Percentiles rank a stretch among this genome's conserved stretches.
Conservation (phyloP, 768 basidiomycete species). For the Galerina marginata region DNA sequence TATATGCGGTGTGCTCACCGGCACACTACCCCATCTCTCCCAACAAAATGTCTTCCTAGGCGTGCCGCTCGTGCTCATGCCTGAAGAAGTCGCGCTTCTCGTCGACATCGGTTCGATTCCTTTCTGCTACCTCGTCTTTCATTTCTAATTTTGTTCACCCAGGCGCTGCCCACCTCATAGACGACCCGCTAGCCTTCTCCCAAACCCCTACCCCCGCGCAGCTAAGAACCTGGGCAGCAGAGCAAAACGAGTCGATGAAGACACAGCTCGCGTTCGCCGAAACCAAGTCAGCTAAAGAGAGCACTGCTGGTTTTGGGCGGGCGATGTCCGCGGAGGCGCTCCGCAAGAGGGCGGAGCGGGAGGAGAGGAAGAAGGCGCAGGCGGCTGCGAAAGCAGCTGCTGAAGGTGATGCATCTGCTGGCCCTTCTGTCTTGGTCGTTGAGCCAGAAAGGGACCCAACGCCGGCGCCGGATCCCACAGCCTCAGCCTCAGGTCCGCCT, state of each 20-base stretch:
- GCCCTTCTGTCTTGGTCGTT: neutral
- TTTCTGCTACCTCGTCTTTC: neutral
- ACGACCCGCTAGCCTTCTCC: slow-evolving; percentile 67
- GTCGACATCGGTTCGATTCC: slow-evolving; percentile 72
- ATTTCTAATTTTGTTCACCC: slow-evolving; percentile 17
- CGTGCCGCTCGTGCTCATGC: slow-evolving; percentile 84
- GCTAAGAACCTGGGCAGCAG: slow-evolving; percentile 57
- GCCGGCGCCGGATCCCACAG: slow-evolving; percentile 7
- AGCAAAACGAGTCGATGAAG: slow-evolving; percentile 49
- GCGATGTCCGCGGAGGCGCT: slow-evolving; percentile 67
- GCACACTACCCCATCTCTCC: slow-evolving; percentile 92
- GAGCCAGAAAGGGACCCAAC: too few relatives aligned
- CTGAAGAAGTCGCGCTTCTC: slow-evolving; percentile 91
- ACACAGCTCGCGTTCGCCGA: slow-evolving; percentile 56
- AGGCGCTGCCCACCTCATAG: slow-evolving; percentile 82
- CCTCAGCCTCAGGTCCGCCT: slow-evolving; percentile 18
- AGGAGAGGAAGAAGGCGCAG: slow-evolving; percentile 45
- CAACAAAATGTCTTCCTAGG: slow-evolving; percentile 98
- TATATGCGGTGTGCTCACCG: slow-evolving; percentile 84
- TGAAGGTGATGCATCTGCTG: neutral
- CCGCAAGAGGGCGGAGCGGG: slow-evolving; percentile 74
- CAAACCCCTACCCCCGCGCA: slow-evolving; percentile 48
- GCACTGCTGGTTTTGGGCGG: slow-evolving; percentile 33
- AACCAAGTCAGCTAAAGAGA: slow-evolving; percentile 54
- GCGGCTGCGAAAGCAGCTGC: slow-evolving; percentile 21